Base-by-base conservation (phyloP, 371 early-diverging fungal species). In the Catenaria anguillulae region DNA sequence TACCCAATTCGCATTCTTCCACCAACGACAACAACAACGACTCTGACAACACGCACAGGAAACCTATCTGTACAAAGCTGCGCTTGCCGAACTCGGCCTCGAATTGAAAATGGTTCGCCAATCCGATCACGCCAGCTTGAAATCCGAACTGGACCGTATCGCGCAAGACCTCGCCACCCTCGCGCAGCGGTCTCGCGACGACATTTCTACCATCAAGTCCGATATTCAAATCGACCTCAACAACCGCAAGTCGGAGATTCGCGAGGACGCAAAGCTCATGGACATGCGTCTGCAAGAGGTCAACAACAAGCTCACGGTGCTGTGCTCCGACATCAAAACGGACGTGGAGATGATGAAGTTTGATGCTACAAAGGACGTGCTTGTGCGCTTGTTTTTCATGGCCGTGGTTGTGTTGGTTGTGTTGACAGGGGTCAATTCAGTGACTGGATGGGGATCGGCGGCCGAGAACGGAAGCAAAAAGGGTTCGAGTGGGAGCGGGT, bases 191-290 rank as follows among this genome's bases (percentile, higher is more conserved):
- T 70, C 89, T 26, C 77, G 80, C 21, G 93, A 93, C 61, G 82
- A 85, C 37, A 75, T 89, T 23, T 78, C 83, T 0, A 78, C 77
- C 36, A 70, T 93, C 73, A 88, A 90, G 69, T 79, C 84, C 12
- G 92, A 93, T 26, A 84, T 93, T 40, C 79, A 84, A 24, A 82
- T 93, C 67, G 96, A 95, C 67, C 69, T 95, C 75, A 92, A 91
- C 68, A 86, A 86, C 65, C 83, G 87, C 66, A 89, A 89, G 66
- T 81, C 90, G 40, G 96, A 93, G 55, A 79, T 82, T 1, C 73
- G 84, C 37, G 90, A 89, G 59, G 80, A 84, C 40, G 82, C 85
- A 64, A 88, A 90, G 64, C 73, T 73, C 24, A 80, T 85, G 65
- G 92, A 92, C 67, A 79, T 90, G 78, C 70, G 77, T 64, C 85